These are phyloP conservation scores for Persicaria tinctoria DNA, from an alignment of 148 eudicot species.

Conservation along the genomic window DNA sequence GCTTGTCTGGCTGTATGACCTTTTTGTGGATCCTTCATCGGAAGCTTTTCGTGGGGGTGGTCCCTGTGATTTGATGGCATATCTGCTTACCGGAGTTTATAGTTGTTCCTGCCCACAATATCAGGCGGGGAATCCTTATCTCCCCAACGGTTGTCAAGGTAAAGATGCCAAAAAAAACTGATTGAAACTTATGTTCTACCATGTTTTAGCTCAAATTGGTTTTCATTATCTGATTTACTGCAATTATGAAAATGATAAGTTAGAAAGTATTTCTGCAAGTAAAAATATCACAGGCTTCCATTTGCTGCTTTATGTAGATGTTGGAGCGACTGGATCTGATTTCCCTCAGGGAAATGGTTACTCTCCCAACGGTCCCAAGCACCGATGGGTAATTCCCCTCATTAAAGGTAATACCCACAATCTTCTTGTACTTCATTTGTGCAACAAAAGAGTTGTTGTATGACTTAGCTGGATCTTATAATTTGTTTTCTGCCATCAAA, in stretches of 20 bases:
- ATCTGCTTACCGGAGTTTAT: constrained; percentile 8
- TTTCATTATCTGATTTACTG: neutral
- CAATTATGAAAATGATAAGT: too few species aligned
- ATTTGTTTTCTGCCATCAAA: neutral
- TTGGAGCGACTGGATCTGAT: neutral
- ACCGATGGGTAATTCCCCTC: neutral
- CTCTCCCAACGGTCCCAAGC: neutral
- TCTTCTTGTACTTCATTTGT: too few species aligned
- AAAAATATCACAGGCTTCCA: neutral
- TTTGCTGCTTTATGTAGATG: neutral
- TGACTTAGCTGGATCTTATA: too few species aligned
- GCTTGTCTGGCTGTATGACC: constrained; percentile 1
- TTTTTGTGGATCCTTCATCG: constrained; percentile 7
- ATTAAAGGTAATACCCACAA: constrained; percentile 4
- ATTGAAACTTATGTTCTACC: neutral
- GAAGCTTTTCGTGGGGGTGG: neutral
- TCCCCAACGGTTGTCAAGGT: constrained; percentile 7
- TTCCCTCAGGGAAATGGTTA: neutral
- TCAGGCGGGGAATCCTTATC: constrained; percentile 7
- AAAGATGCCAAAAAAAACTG: neutral
- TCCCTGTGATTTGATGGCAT: neutral
- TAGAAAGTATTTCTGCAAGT: neutral
- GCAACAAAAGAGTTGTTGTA: too few species aligned
- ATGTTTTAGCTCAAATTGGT: too few species aligned
- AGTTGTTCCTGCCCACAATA: constrained; percentile 1